These are phyloP conservation scores for Starmera caribaea DNA, from an alignment of 805 yeast genomes.

Conservation along the genomic window DNA sequence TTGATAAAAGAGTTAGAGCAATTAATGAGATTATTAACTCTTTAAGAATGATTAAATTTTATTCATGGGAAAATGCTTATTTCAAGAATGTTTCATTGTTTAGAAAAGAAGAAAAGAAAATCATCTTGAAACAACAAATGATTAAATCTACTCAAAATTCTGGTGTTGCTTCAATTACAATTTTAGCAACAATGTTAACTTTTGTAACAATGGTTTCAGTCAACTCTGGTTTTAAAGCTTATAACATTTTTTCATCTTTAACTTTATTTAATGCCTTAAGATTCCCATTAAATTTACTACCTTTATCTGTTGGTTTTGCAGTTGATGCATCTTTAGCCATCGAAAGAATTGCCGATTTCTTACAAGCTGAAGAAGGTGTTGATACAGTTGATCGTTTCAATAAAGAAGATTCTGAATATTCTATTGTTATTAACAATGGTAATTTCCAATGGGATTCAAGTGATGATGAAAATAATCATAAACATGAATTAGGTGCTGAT, in stretches of 20 bases:
- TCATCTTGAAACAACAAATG: conserved; percentile 54
- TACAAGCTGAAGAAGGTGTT: conserved; percentile 32
- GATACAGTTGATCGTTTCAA: conserved; percentile 16
- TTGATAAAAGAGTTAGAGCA: conserved; percentile 68
- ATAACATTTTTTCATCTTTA: conserved; percentile 61
- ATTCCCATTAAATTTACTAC: conserved; percentile 53
- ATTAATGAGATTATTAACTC: conserved; percentile 73
- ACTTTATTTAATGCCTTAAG: conserved; percentile 57
- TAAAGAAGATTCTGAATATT: conserved; percentile 31
- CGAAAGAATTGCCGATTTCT: conserved; percentile 36
- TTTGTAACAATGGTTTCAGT: conserved; percentile 37
- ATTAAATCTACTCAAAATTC: conserved; percentile 57
- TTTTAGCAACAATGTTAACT: conserved; percentile 59
- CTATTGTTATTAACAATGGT: conserved; percentile 36
- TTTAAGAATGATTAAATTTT: conserved; percentile 76
- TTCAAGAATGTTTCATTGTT: conserved; percentile 40
- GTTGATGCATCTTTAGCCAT: conserved; percentile 55
- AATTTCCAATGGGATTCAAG: conserved; percentile 46
- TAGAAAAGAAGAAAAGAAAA: conserved; percentile 52
- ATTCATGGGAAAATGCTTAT: conserved; percentile 88
- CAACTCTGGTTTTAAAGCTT: conserved; percentile 33
- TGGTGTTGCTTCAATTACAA: conserved; percentile 56
- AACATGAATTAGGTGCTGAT: conserved; percentile 2
- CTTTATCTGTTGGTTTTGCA: conserved; percentile 52
- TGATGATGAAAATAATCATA: conserved; percentile 8